Evolutionary conservation across 805 yeast species (phyloP).

Genomic region (Saturnispora besseyi): DNA sequence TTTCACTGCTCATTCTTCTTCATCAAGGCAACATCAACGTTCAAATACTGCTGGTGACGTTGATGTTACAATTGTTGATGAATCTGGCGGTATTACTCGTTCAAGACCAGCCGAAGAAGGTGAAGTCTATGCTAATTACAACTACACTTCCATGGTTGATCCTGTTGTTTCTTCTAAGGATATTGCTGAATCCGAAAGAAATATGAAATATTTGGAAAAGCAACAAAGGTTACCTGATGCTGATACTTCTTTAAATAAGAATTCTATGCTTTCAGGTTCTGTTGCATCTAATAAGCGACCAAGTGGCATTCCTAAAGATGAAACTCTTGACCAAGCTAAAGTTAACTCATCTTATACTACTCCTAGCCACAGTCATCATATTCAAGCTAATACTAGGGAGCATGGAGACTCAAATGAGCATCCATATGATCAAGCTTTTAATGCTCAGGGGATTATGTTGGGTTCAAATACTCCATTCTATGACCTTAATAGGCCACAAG

Average conservation of each 20-base stretch:
- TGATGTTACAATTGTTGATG: background rate
- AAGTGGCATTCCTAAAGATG: no score
- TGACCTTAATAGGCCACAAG: background rate
- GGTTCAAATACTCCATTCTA: background rate
- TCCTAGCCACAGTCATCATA: no score
- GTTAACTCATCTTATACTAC: no score
- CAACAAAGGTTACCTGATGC: background rate
- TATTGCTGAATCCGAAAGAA: conserved; percentile 9
- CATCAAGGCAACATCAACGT: background rate
- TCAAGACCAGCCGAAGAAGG: background rate
- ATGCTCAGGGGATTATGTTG: background rate
- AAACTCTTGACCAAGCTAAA: no score
- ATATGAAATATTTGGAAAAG: background rate
- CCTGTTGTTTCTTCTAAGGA: conserved; percentile 18
- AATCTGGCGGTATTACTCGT: background rate
- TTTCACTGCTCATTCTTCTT: no score
- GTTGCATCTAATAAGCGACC: no score
- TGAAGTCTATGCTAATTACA: conserved; percentile 14
- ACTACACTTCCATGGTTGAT: conserved; percentile 24
- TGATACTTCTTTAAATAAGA: background rate
- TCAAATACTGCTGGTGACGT: background rate
- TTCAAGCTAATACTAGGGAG: background rate
- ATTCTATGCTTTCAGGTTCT: background rate
- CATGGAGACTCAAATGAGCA: background rate
- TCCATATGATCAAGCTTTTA: background rate